Percentiles rank a stretch among this genome's conserved stretches.
Conservation (phyloP, 2,329 filamentous ascomycete genomes). For the Chaetomium sp. region DNA sequence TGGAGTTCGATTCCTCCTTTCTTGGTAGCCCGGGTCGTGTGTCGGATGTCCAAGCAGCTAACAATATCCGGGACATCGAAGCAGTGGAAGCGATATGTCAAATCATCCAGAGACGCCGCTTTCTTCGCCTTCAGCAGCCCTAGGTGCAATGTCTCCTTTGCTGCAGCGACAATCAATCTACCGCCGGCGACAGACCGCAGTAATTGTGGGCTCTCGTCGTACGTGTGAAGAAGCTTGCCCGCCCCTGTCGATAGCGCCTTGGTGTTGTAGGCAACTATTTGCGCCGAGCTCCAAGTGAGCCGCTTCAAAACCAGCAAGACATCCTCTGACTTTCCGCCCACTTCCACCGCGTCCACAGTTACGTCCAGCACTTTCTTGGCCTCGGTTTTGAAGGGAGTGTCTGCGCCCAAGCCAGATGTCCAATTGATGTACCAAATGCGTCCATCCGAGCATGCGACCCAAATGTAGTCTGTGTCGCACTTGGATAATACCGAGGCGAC, state of each 20-base stretch:
- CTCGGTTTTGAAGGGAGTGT: constrained; percentile 47
- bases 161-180: constrained; percentile 59
- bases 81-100: constrained; percentile 59
- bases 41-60: constrained; percentile 66
- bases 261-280: constrained; percentile 52
- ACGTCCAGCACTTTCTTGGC: constrained; percentile 52
- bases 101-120: constrained; percentile 43
- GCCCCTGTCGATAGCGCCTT: constrained; percentile 32
- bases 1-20: constrained; percentile 37
- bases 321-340: constrained; percentile 45
- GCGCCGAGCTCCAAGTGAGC: constrained; percentile 41
- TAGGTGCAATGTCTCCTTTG: constrained; percentile 59
- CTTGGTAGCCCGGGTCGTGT: constrained; percentile 41
- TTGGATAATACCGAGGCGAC: constrained; percentile 47
- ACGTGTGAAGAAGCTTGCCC: constrained; percentile 34
- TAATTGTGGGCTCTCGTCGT: constrained; percentile 33
- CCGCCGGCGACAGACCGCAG: constrained; percentile 51
- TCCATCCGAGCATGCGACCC: constrained; percentile 63
- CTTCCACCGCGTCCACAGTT: constrained; percentile 45
- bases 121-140: constrained; percentile 51
- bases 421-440: constrained; percentile 61
- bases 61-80: constrained; percentile 65
- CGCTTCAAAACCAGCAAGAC: constrained; percentile 52
- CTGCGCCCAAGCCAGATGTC: constrained; percentile 50
- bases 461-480: constrained; percentile 51